These are phyloP conservation scores for Suillus subalutaceus DNA, from an alignment of 768 basidiomycete species.

Conservation along the genomic window DNA sequence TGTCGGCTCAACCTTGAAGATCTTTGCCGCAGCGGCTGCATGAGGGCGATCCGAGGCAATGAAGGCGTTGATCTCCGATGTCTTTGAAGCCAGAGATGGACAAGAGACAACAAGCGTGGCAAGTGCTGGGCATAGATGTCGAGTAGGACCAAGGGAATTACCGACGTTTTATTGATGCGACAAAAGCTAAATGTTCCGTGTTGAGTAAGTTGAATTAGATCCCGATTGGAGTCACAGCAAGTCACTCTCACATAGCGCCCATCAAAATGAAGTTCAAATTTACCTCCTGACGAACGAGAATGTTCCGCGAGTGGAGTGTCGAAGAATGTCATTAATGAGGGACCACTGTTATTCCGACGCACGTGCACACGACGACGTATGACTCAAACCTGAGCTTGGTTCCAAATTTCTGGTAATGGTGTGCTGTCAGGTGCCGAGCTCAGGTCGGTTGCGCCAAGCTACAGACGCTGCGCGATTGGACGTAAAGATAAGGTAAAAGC, in stretches of 20 bases:
- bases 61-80: too few relatives aligned
- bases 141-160: not conserved
- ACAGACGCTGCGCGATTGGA: not conserved
- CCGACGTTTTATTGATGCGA: not conserved
- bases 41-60: not conserved
- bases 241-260: not conserved
- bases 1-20: not conserved
- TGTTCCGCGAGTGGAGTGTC: constrained; percentile 4
- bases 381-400: too few relatives aligned
- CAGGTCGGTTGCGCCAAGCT: too few relatives aligned
- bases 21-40: not conserved
- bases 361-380: not conserved
- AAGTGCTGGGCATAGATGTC: not conserved
- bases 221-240: not conserved
- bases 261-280: not conserved
- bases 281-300: not conserved
- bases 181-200: not conserved
- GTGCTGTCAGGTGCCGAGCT: too few relatives aligned
- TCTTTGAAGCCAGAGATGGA: too few relatives aligned
- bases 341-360: not conserved
- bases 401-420: too few relatives aligned
- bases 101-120: not conserved
- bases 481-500: constrained; percentile 3
- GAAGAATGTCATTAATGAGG: not conserved
- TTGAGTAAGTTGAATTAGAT: constrained; percentile 2